Evolutionary conservation across 2,329 filamentous ascomycete genomes (phyloP).

Genomic region (Hypoxylon sp.): DNA sequence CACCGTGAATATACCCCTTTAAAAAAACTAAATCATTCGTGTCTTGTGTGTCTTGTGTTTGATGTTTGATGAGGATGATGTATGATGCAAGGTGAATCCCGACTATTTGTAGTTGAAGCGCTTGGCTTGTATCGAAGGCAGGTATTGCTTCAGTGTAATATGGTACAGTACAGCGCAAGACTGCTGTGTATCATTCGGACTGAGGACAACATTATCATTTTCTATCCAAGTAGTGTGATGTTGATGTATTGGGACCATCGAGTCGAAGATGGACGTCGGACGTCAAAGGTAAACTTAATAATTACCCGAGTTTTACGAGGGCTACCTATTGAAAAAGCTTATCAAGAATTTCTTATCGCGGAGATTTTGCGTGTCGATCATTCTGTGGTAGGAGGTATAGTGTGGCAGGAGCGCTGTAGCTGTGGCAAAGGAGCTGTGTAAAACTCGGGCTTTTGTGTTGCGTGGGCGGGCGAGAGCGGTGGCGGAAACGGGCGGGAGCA

Average conservation of each 20-base stretch:
- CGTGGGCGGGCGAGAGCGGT: no score
- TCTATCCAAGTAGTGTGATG: not conserved
- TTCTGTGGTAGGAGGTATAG: no score
- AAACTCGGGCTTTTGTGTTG: no score
- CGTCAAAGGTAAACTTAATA: slow-evolving; percentile 11
- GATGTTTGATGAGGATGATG: not conserved
- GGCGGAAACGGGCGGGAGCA: no score
- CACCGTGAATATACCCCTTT: slow-evolving; percentile 30
- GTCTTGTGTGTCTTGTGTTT: not conserved
- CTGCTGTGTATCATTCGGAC: not conserved
- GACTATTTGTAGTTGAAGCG: not conserved
- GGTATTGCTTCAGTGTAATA: not conserved
- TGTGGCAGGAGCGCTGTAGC: no score
- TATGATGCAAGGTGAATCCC: not conserved
- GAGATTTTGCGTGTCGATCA: no score
- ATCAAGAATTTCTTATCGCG: no score
- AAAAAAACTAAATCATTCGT: slow-evolving; percentile 14
- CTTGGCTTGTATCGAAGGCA: not conserved
- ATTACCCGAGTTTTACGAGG: no score
- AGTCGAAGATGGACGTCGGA: not conserved
- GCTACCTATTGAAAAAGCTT: no score
- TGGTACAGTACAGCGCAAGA: not conserved
- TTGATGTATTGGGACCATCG: not conserved
- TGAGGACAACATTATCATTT: not conserved
- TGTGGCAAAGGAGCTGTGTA: no score